Evolutionary conservation across 2,329 filamentous ascomycete species (phyloP).

Genomic region (Botrytis pseudocinerea): DNA sequence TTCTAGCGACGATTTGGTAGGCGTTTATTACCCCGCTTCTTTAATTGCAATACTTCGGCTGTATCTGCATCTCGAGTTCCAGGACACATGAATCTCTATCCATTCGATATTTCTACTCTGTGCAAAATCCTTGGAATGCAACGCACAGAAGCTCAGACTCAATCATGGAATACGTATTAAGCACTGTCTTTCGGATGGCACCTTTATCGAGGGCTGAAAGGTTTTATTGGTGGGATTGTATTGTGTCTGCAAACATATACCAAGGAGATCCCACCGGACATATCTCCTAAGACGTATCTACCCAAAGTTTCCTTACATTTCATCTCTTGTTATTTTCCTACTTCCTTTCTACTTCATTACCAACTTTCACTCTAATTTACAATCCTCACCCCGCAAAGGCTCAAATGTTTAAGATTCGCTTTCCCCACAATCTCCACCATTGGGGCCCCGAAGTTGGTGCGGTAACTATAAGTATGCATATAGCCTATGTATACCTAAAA

Average conservation of each 20-base stretch:
- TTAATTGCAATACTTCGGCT: not conserved
- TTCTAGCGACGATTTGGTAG: no score
- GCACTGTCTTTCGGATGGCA: not conserved
- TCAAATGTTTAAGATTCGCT: not conserved
- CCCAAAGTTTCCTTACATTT: not conserved
- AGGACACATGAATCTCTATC: not conserved
- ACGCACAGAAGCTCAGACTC: not conserved
- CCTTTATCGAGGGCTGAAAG: not conserved
- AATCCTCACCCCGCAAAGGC: not conserved
- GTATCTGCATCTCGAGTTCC: not conserved
- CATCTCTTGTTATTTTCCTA: no score
- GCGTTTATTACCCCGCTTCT: no score
- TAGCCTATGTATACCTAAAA: not conserved
- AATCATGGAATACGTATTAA: no score
- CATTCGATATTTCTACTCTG: not conserved
- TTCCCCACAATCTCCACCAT: not conserved
- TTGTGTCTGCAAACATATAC: not conserved
- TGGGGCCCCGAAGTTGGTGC: not conserved
- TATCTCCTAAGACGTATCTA: not conserved
- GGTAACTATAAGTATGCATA: not conserved
- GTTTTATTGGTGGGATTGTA: not conserved
- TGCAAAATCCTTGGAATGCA: not conserved
- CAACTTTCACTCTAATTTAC: not conserved
- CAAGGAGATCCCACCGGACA: not conserved
- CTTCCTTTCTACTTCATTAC: not conserved